Base-by-base conservation (phyloP, 1,284 basidiomycete genomes). In the Heterobasidion irregulare region DNA sequence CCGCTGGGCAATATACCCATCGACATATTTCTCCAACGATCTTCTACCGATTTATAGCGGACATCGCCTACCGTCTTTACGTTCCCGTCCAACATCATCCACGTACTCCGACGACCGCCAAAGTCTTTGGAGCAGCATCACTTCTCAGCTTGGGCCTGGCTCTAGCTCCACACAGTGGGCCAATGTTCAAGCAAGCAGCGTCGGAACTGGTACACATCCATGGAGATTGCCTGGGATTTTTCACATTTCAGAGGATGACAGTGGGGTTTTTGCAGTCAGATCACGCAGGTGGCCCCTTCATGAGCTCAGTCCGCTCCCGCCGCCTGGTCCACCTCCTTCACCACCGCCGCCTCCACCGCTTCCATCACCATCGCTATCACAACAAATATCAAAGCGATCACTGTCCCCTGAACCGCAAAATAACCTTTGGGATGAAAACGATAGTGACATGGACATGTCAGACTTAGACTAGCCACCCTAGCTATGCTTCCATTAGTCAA, bases 1-100 rank as follows among this genome's bases (percentile, higher is more conserved):
- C 32, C 75, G 86, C 49, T 88, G 86, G 86, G 86, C 83, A 4
- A 63, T 58, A 33, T 89, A 84, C 61, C 82, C 84, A 3, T 64
- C 71, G 35, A 75, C 77, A 2, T 76, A 81, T 59, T 89, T 89
- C 64, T 78, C 77, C 8, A 82, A 72, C 26, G 68, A 72, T 26
- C 71, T 74, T 33, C 75, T 89, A 10, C 77, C 82, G 1, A 59
- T 81, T 1, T 87, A 85, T 63, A 73, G 68, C 18, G 76, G 76
- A 45, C 52, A 57, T 26, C 56, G 62, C 44, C 66, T 80, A 54
- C 73, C 78, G 18, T 65, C 68, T 55, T 53, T 74, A 15, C 36
- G 41, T 32, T 19, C 18, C 15, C 55, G 46, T 32, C 55, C 50
- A 12, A 53, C n/a, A 33, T 54, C 49, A 53, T 62, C 64, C 13